Conservation (phyloP, 192 early-diverging fungal genomes). For the Backusella australiensis region DNA sequence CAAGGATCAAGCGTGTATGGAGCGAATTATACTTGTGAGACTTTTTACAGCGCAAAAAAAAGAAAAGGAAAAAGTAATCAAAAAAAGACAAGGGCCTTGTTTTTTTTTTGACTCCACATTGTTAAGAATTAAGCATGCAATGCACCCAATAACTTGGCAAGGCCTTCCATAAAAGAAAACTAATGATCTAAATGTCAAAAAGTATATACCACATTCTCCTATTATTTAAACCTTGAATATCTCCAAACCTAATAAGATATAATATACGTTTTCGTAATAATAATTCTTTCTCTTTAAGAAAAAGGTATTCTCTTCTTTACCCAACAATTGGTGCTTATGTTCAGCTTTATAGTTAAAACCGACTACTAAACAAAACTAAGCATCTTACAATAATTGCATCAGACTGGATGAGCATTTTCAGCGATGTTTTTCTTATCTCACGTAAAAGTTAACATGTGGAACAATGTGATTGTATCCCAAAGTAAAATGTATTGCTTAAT, state of each 20-base stretch:
- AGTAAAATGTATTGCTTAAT: not conserved
- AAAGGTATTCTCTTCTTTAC: not conserved
- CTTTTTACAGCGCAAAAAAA: not conserved
- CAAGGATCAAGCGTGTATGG: not conserved
- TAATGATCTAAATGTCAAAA: not conserved
- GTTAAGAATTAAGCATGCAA: not conserved
- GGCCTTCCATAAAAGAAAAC: not conserved
- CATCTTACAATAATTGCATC: no score
- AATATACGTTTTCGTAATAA: not conserved
- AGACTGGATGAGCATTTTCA: no score
- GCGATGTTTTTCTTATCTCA: not conserved
- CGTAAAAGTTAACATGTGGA: not conserved
- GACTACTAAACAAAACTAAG: no score
- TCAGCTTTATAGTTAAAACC: no score
- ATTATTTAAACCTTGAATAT: not conserved
- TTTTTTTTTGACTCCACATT: not conserved
- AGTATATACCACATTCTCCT: not conserved
- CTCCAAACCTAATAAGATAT: not conserved
- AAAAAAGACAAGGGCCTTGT: not conserved
- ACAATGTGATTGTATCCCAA: not conserved
- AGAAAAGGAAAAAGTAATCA: not conserved
- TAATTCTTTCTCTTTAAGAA: not conserved
- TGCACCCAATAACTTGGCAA: not conserved
- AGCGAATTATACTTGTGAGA: not conserved
- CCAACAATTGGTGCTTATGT: no score